These are phyloP conservation scores for Capronia coronata DNA, from an alignment of 2,329 filamentous ascomycete species.

Conservation along the genomic window DNA sequence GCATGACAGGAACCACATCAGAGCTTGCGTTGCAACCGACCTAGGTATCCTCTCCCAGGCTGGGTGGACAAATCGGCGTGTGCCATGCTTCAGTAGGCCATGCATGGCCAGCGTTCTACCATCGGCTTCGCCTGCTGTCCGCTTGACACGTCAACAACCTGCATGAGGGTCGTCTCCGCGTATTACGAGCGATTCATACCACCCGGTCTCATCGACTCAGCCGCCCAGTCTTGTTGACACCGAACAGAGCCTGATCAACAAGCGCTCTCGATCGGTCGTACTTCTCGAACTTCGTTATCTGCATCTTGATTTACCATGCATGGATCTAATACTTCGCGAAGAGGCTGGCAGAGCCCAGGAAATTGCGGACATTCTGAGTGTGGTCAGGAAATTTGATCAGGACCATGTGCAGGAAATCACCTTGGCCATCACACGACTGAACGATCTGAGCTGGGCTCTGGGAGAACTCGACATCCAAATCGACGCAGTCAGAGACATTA, in stretches of 20 bases:
- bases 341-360: slow-evolving; percentile 48
- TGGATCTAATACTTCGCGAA: slow-evolving; percentile 38
- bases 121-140: slow-evolving; percentile 20
- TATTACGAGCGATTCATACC: slow-evolving; percentile 16
- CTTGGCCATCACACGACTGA: slow-evolving; percentile 49
- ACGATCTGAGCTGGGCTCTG: slow-evolving; percentile 48
- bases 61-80: slow-evolving; percentile 21
- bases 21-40: slow-evolving; percentile 21
- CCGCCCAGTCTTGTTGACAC: slow-evolving; percentile 1
- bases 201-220: slow-evolving; percentile 8
- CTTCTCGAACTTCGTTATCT: slow-evolving; percentile 3
- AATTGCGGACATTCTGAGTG: slow-evolving; percentile 45
- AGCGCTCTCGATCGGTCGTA: slow-evolving; percentile 3
- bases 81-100: slow-evolving; percentile 10
- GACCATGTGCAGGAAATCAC: slow-evolving; percentile 49
- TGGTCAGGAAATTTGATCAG: slow-evolving; percentile 47
- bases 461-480: slow-evolving; percentile 43
- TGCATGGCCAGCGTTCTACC: slow-evolving; percentile 20
- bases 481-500: slow-evolving; percentile 33
- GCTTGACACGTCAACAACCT: slow-evolving; percentile 28
- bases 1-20: slow-evolving; percentile 15
- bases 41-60: slow-evolving; percentile 8
- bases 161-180: slow-evolving; percentile 22
- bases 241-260: slow-evolving; percentile 18
- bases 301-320: slow-evolving; percentile 20